Conservation (phyloP, 345 rosid species). For the Moringa oleifera region DNA sequence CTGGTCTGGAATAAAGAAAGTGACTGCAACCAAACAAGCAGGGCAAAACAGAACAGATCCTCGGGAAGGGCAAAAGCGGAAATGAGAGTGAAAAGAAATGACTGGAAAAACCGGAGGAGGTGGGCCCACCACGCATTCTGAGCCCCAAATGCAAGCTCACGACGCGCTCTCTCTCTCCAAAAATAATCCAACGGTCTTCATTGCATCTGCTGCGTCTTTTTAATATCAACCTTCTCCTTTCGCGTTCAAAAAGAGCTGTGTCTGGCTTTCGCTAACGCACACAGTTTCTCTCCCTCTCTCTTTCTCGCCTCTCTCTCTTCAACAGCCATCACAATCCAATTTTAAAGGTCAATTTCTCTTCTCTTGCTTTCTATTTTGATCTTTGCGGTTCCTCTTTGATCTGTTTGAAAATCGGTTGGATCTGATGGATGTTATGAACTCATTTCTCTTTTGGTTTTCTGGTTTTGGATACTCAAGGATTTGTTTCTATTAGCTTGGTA, state of each 20-base stretch:
- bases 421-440: background rate
- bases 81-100: background rate
- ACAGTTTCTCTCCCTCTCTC: background rate
- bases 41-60: no score
- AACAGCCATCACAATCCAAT: slow-evolving; percentile 3
- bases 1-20: no score
- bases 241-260: background rate
- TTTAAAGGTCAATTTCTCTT: slow-evolving; percentile 11
- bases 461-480: no score
- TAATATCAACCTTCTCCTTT: background rate
- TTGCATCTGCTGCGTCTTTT: background rate
- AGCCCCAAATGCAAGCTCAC: slow-evolving; percentile 9
- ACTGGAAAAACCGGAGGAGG: slow-evolving; percentile 11
- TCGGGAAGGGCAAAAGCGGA: slow-evolving; percentile 6
- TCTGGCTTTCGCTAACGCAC: background rate
- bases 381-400: background rate
- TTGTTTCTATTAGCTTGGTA: background rate
- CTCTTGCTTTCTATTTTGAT: background rate
- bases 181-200: slow-evolving; percentile 21
- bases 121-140: background rate
- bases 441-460: background rate
- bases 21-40: no score
- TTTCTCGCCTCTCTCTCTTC: background rate
- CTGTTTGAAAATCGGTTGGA: background rate
- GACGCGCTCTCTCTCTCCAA: slow-evolving; percentile 17